Conservation (phyloP, 768 basidiomycete genomes). For the Gloeopeniophorella convolvens region DNA sequence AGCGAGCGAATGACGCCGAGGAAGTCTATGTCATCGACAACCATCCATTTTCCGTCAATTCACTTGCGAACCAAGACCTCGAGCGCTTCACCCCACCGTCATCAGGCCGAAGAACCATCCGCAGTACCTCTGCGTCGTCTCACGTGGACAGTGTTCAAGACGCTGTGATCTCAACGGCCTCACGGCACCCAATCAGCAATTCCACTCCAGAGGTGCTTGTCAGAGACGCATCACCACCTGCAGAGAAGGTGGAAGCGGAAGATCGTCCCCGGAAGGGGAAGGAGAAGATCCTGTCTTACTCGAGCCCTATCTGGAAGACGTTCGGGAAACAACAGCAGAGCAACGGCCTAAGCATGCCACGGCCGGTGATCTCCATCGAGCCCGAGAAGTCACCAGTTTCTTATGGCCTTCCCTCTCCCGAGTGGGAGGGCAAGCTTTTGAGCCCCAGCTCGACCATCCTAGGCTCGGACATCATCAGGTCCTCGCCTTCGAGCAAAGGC, state of each 20-base stretch:
- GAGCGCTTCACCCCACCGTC: background rate
- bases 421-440: background rate
- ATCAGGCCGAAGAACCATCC: background rate
- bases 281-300: constrained; percentile 11
- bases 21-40: background rate
- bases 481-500: background rate
- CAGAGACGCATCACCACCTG: background rate
- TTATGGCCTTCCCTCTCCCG: background rate
- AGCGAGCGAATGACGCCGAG: background rate
- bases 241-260: background rate
- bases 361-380: background rate
- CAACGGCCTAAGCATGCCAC: background rate
- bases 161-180: background rate
- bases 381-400: background rate
- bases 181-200: background rate
- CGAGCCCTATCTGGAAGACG: constrained; percentile 12
- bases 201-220: background rate
- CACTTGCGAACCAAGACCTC: background rate
- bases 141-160: background rate
- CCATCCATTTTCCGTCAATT: background rate
- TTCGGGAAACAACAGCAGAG: background rate
- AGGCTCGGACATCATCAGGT: constrained; percentile 29
- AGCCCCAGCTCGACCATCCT: constrained; percentile 19
- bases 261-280: background rate
- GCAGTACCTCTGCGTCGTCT: background rate